phyloP scores from a whole-genome alignment of 768 basidiomycete species.

The Lentinula sp. region DNA sequence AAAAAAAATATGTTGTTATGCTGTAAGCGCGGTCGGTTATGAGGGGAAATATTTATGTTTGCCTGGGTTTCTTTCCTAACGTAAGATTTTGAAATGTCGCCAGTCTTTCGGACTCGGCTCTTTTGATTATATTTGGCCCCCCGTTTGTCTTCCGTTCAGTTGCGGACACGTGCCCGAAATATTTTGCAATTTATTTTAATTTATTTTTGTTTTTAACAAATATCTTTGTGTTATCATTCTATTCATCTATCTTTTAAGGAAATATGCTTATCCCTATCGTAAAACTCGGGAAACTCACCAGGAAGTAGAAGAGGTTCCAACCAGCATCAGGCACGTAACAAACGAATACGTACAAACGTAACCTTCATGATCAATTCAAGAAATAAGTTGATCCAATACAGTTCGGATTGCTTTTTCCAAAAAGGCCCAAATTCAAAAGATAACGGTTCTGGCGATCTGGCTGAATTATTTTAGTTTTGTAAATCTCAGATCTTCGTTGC shows the following conservation, averaged over 20 bases:
- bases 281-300: too few species aligned
- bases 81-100: slow-evolving; percentile 3
- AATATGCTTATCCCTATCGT: too few species aligned
- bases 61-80: not conserved
- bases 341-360: not conserved
- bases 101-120: slow-evolving; percentile 6
- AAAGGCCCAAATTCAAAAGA: not conserved
- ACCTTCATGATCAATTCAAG: not conserved
- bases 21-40: slow-evolving; percentile 4
- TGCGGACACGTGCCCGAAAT: not conserved
- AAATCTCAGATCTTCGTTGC: slow-evolving; percentile 4
- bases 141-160: not conserved
- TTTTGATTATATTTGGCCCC: not conserved
- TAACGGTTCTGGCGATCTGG: slow-evolving; percentile 3
- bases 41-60: not conserved
- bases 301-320: not conserved
- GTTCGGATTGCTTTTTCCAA: not conserved
- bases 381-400: not conserved
- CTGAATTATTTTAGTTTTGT: not conserved
- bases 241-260: too few species aligned
- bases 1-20: not conserved
- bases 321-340: not conserved
- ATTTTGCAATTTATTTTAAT: too few species aligned
- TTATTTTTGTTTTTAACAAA: too few species aligned
- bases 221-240: too few species aligned